Conservation (phyloP, 441 rosid genomes). For the Aquilaria agallochum region DNA sequence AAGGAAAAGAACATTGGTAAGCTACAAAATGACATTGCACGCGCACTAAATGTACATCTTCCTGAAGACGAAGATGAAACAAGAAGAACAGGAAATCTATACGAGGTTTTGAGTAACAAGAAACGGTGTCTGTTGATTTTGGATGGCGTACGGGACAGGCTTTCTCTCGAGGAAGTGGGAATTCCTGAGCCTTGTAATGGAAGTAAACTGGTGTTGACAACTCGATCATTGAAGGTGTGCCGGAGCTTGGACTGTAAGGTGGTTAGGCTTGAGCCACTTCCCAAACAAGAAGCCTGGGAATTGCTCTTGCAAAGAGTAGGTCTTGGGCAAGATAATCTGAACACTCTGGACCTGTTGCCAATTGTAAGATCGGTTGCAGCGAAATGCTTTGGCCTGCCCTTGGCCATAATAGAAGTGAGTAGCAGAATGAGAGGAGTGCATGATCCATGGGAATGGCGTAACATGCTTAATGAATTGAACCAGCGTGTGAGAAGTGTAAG, state of each 20-base stretch:
- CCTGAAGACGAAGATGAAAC: background rate
- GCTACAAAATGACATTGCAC: constrained; percentile 13
- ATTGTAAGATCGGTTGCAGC: background rate
- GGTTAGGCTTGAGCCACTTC: constrained; percentile 8
- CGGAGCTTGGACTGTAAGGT: constrained; percentile 6
- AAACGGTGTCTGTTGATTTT: background rate
- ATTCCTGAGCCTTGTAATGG: background rate
- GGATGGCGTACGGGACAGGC: constrained; percentile 11
- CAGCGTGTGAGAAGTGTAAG: background rate
- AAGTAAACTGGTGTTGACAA: constrained; percentile 8
- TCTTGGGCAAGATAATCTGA: background rate
- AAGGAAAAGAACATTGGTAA: background rate
- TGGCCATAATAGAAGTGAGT: background rate
- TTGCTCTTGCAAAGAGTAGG: background rate
- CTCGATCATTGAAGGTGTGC: constrained; percentile 6
- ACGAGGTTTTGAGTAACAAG: background rate
- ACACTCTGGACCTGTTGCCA: background rate
- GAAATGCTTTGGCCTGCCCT: constrained; percentile 7
- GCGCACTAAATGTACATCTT: background rate
- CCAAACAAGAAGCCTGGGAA: background rate
- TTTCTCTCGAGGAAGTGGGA: constrained; percentile 9
- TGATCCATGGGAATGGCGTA: background rate
- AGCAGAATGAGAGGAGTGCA: constrained; percentile 1
- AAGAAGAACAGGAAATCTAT: constrained; percentile 6
- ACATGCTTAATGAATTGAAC: background rate